Base-by-base conservation (phyloP, 441 rosid genomes). In the Lepidium campestre region DNA sequence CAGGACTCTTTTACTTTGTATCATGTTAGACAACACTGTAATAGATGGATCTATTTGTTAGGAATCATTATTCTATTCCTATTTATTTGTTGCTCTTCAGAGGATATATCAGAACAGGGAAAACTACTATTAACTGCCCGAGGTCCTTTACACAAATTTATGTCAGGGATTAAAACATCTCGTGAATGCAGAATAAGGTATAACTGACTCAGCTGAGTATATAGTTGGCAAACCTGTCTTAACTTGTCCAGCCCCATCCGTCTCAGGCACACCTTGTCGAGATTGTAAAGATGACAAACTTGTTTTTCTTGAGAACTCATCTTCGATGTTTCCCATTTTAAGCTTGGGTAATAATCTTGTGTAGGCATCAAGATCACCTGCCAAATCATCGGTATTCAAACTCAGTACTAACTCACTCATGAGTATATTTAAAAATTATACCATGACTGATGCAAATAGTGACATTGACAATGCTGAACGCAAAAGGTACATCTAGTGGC, bases 361-460 rank as follows among this genome's bases (percentile, higher is more conserved):
- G 79, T 85, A 93, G 63, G 84, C 82, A 64, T 90, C 98, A 75
- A 90, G 75, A 79, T 87, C 88, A 69, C 83, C 98, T 93, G 90
- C 52, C 44, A 77, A 53, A 68, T 68, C 61, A 69, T 42, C 31
- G 19, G 52, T 25, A 62, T 53, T 25, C 62, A 70, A 17, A 34
- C 39, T 46, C 42, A 2, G 20, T 71, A 49, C 53, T 45, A 32
- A 47, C 22, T 46, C 22, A 45, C 45, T 54, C 34, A 42, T 12
- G 11, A 15, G 53, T 31, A 11, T 3, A 70, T 14, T 40, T 9
- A 42, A 20, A 27, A 19, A 31, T 64, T 46, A 19, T 19, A 56
- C 19, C 52, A 47, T 1, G 8, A n/a, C 49, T 40, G 29, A 72
- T 18, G 67, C 3, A 20, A n/a, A 56, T 37, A 37, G 45, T 63